Evolutionary conservation across 2,329 filamentous ascomycete genomes (phyloP).

Genomic region (Coniella vitis): DNA sequence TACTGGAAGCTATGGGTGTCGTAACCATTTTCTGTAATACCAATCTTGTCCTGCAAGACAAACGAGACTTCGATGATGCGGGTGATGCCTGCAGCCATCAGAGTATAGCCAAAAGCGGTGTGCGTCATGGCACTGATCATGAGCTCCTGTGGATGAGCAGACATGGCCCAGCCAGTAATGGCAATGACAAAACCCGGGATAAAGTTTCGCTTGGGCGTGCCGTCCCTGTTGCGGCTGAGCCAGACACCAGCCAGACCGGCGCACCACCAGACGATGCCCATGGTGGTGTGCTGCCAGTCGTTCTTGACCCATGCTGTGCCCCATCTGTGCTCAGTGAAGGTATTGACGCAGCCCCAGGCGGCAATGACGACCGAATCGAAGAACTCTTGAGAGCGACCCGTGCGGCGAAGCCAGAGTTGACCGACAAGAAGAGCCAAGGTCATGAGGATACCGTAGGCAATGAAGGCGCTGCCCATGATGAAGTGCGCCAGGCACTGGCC

Average conservation of each 20-base stretch:
- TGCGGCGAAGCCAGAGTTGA: constrained; percentile 76
- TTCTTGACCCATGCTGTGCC: constrained; percentile 83
- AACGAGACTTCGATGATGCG: constrained; percentile 90
- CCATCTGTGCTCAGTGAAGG: constrained; percentile 96
- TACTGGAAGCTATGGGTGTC: constrained; percentile 59
- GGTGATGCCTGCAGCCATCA: constrained; percentile 82
- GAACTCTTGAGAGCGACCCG: constrained; percentile 89
- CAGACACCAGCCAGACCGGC: constrained; percentile 87
- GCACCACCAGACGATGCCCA: constrained; percentile 99
- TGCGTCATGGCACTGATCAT: constrained; percentile 85
- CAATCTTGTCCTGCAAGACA: constrained; percentile 65
- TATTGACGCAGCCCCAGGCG: constrained; percentile 94
- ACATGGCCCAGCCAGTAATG: constrained; percentile 94
- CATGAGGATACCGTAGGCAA: constrained; percentile 84
- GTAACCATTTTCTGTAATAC: constrained; percentile 58
- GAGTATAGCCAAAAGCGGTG: constrained; percentile 82
- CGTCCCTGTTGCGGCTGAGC: constrained; percentile 78
- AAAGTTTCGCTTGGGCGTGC: constrained; percentile 84
- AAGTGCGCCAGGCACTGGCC: constrained; percentile 95
- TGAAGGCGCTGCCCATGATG: constrained; percentile 97
- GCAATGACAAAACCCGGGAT: constrained; percentile 87
- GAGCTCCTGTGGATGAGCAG: constrained; percentile 76
- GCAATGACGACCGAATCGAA: constrained; percentile 90
- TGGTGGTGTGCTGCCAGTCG: constrained; percentile 96
- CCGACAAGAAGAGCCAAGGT: constrained; percentile 83